Evolutionary conservation across 768 basidiomycete species (phyloP).

Genomic region (Arthromyces matolae): DNA sequence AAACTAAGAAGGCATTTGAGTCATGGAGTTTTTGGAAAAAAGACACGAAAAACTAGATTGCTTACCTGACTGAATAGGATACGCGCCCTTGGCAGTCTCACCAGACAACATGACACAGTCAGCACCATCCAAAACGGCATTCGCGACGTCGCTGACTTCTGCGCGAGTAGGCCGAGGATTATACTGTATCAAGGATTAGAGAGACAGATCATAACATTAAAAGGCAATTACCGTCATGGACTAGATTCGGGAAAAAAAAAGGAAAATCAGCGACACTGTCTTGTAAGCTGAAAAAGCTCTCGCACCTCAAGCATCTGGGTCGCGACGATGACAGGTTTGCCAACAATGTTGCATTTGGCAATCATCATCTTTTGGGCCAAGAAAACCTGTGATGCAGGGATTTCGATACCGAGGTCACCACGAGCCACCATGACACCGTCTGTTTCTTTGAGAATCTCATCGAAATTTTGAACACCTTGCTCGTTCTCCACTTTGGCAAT

Average conservation of each 20-base stretch:
- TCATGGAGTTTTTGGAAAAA: neutral
- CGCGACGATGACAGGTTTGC: conserved; percentile 97
- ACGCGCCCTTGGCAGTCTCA: conserved; percentile 96
- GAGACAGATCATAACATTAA: neutral
- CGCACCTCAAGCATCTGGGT: conserved; percentile 97
- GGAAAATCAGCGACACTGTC: conserved; percentile 11
- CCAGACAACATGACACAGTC: conserved; percentile 99
- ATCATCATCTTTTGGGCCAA: conserved; percentile 99
- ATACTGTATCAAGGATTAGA: conserved; percentile 49
- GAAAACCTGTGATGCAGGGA: conserved; percentile 99
- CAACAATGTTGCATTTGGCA: conserved; percentile 95
- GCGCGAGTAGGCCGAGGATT: conserved; percentile 99
- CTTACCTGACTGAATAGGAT: conserved; percentile 92
- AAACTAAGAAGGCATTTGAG: conserved; percentile 44
- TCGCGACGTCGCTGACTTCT: conserved; percentile 98
- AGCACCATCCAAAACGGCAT: conserved; percentile 96
- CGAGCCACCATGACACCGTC: conserved; percentile 99
- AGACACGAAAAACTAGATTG: conserved; percentile 1
- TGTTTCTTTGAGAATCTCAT: conserved; percentile 90
- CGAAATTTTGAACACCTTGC: conserved; percentile 98
- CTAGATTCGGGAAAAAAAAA: conserved; percentile 37
- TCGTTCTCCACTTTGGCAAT: conserved; percentile 99
- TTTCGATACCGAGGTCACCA: conserved; percentile 98
- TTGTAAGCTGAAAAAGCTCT: conserved; percentile 1
- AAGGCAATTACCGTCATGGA: conserved; percentile 79